Base-by-base conservation (phyloP, 345 rosid genomes). In the Garcia nutans region DNA sequence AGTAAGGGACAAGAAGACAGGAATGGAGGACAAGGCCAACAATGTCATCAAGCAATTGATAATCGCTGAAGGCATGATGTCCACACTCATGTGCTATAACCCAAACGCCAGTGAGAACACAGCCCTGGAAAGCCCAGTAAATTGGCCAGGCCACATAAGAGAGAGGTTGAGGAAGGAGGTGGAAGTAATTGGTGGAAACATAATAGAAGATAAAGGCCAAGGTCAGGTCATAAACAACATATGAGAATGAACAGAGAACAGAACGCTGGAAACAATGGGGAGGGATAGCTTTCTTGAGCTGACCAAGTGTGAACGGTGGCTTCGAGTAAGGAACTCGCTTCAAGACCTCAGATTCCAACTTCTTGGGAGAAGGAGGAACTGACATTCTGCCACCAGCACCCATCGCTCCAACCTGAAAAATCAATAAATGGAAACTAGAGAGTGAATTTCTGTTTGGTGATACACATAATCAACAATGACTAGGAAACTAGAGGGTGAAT, bases 31-130 rank as follows among this genome's bases (percentile, higher is more conserved):
- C 1, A 57, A 84, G 74, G 56, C 84, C 82, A 10, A 81, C 78
- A 0, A 31, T 58, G 50, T 78, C 82, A 28, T 84, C 79, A 11
- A 84, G 60, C 61, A 67, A 69, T 19, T 65, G 82, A 50, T 84
- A 65, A 41, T 84, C 67, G 17, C 84, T 78, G 68, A 84, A 84
- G 67, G 84, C 86, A 24, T 76, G 84, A 49, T 84, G 86, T 28
- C 86, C 84, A 12, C 86, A 81, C 70, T 84, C 84, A 20, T 81
- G 86, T 13, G 84, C 80, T 6, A 81, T 13, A 50, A 81, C 86
- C 83, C 79, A 74, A 42, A 84, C 66, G 6, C 77, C 85, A 0
- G 81, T 79, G 69, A 79, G 78, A 55, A 82, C 77, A 56, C 81
- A 79, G 49, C 87, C 87, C 47, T 82, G 83, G 57, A 79, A 1